Conservation (phyloP, 2,329 filamentous ascomycete species). For the Apiospora koreana region DNA sequence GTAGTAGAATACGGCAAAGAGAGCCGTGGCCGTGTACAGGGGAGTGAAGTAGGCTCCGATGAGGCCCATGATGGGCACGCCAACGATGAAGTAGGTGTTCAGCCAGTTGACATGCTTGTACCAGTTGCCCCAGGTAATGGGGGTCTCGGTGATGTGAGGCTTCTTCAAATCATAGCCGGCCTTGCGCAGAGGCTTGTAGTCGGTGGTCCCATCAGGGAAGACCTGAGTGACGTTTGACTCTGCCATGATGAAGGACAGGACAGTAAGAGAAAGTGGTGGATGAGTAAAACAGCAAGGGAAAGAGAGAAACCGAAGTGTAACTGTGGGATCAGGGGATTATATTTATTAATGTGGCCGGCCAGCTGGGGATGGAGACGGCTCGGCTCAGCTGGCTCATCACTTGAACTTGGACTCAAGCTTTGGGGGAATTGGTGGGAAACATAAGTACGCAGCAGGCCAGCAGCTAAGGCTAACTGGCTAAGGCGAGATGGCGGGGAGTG, state of each 20-base stretch:
- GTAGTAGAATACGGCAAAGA: slow-evolving; percentile 46
- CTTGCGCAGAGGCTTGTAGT: slow-evolving; percentile 52
- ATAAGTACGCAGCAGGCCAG: neutral
- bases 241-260: slow-evolving; percentile 41
- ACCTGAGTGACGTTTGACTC: slow-evolving; percentile 39
- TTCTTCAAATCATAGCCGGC: slow-evolving; percentile 61
- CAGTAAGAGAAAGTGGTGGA: neutral
- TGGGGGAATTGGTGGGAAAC: slow-evolving; percentile 1
- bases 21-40: slow-evolving; percentile 30
- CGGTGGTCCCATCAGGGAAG: slow-evolving; percentile 55
- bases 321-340: neutral
- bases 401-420: neutral
- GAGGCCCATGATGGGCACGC: slow-evolving; percentile 73
- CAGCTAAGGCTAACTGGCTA: neutral
- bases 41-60: slow-evolving; percentile 79
- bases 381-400: neutral
- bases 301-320: neutral
- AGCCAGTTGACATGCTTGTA: slow-evolving; percentile 94
- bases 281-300: neutral
- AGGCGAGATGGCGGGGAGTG: slow-evolving; percentile 7
- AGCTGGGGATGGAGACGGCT: neutral
- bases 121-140: slow-evolving; percentile 82
- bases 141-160: slow-evolving; percentile 81
- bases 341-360: neutral
- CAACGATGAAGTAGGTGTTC: slow-evolving; percentile 78